Evolutionary conservation across 2,329 filamentous ascomycete genomes (phyloP), one percentile per base, ranked within the genome.

Genomic region (Cladosporium sp.): DNA sequence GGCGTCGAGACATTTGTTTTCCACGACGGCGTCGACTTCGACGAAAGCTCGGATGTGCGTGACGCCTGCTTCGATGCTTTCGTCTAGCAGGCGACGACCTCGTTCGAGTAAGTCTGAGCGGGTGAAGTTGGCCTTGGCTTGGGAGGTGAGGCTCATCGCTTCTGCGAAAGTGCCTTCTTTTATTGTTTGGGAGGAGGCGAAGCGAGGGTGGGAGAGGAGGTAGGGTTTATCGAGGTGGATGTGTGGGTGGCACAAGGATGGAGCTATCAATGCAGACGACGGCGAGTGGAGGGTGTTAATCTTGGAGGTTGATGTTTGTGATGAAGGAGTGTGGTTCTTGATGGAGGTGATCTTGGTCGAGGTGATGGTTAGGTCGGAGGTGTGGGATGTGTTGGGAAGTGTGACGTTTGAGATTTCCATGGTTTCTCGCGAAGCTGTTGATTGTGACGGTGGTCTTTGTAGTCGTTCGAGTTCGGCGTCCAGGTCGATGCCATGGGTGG

Each of bases 201-300:
- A 88, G 65, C 78, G 80, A 4, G 81, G 78, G 62, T 83, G 77
- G 19, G 77, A 82, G 9, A 87, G 75, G 25, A 87, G 71, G 63
- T 83, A 87, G 37, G 82, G 79, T 66, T 87, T 87, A 70, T 90
- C 88, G 25, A 90, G 77, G 66, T 90, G 88, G 51, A 90, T 82
- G 63, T 90, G 87, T 7, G 87, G 86, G 66, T 90, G 88, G 62
- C 86, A 89, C 3, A 90, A 77, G 8, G 80, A 78, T 3, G 84
- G 83, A 19, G 75, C 71, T 10, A 83, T 64, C 1, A 83, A 70
- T 24, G 74, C 68, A 35, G 34, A 19, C 5, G 42, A 28, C 4
- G 37, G 25, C 9, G 55, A 45, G 37, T 36, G 8, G 36, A 50
- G 55, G 25, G 45, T 57, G 25, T 35, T 24, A 25, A 4, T 35